Evolutionary conservation across 768 basidiomycete genomes (phyloP).

Genomic region (Termitomyces sp.): DNA sequence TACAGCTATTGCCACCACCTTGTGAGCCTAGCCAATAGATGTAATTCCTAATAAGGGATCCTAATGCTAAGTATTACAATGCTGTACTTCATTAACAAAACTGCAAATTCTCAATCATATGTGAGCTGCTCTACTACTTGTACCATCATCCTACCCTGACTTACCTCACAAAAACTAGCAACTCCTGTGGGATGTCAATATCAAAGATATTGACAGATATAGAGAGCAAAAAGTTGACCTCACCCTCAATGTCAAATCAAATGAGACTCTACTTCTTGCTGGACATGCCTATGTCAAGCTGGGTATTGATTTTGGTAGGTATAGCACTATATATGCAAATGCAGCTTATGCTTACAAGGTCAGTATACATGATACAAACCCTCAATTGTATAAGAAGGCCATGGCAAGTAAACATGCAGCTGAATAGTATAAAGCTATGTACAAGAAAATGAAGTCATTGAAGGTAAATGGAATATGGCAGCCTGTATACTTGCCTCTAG

Average conservation of each 20-base stretch:
- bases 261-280: not conserved
- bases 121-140: too few species aligned
- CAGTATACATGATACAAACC: constrained; percentile 1
- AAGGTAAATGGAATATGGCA: too few species aligned
- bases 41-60: not conserved
- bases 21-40: too few species aligned
- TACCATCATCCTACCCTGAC: not conserved
- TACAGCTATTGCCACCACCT: not conserved
- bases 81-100: not conserved
- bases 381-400: too few species aligned
- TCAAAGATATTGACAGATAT: too few species aligned
- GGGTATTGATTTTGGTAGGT: not conserved
- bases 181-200: not conserved
- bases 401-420: too few species aligned
- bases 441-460: too few species aligned
- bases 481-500: too few species aligned
- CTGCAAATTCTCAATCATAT: not conserved
- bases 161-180: not conserved
- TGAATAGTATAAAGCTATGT: too few species aligned
- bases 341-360: not conserved
- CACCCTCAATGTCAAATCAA: not conserved
- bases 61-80: not conserved
- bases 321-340: not conserved
- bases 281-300: not conserved
- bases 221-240: not conserved